Evolutionary conservation across 1,284 basidiomycete genomes (phyloP), one percentile per base, ranked within the genome.

Genomic region (Papiliotrema laurentii): DNA sequence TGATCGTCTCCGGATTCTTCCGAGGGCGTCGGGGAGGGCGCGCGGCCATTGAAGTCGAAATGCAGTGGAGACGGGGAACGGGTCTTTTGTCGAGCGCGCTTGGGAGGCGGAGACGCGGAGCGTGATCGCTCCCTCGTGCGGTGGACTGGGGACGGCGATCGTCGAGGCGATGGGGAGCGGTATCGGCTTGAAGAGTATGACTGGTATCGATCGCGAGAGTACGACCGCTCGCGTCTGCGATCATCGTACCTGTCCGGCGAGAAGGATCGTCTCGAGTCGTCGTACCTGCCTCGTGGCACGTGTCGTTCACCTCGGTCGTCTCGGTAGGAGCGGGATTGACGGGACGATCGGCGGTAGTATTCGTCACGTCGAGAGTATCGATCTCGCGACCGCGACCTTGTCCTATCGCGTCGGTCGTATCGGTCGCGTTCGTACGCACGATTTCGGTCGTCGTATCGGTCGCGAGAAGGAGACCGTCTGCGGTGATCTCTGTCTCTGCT

Each of bases 1-100:
- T 74, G 72, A 31, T 79, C 78, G 34, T 68, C 67, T 5, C 62
- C 55, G 25, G 57, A 56, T 14, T 53, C 47, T 3, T 64, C 56
- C 16, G 62, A 61, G 2, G 64, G 62, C 22, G 41, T 42, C 31
- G 41, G 54, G 34, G 56, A 49, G 24, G 49, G 41, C 21, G 49
- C 39, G 24, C 41, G 45, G 24, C 51, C 41, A 11, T 55, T 53
- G 10, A 50, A 45, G 11, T 59, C 41, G 49, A 58, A 44, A 43
- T 53, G 34, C 52, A 51, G 7, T 18, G 52, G 50, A 19, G 56
- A 55, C 16, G 45, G 38, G 34, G 55, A 48, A 18, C 52, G 49
- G 49, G 49, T 56, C 22, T 16, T 53, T 27, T 16, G 52, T 33
- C 24, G 58, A 51, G 22, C 56, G 48, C 51, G 44, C 27, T 51